Base-by-base conservation (phyloP, 495 filamentous ascomycete species). In the Hypoxylon rickii region DNA sequence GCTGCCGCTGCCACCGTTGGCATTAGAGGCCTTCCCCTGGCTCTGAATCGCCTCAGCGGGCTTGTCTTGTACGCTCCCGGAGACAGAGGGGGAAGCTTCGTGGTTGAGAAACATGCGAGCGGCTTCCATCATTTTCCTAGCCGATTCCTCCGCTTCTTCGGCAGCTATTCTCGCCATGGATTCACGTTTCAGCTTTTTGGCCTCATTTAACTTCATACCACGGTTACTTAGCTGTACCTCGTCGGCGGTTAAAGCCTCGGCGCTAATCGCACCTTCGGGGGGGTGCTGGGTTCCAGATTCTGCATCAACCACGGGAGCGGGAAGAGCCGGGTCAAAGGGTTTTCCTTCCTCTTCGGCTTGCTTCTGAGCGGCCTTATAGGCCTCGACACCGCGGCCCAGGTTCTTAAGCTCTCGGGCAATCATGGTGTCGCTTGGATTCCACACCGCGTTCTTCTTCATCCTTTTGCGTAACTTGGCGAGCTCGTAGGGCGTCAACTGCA, bases 391-490 rank as follows among this genome's bases (percentile, higher is more conserved):
- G 32, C 94, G 87, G 11, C 87, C 87, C 15, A 89, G 77, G 7
- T 80, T 76, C 37, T 86, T 86, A 7, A 98, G 80, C 68, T 97
- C 92, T 10, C 92, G 83, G 17, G 90, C 83, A 37, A 97, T 93
- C 94, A 98, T 98, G 0, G 95, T 96, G 55, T 95, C 90, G 61
- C 90, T 96, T 0, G 94, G 94, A 31, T 86, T 86, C 94, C 94
- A 98, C 5, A 92, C 85, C 0, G 93, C 89, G 62, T 98, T 98
- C 81, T 98, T 98, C 76, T 98, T 98, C 94, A 98, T 98, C 44
- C 90, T 83, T 73, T 97, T 97, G 39, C 94, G 81, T 11, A 98
- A 77, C 43, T 85, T 86, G 2, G 90, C 92, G 74, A 98, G 90
- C 62, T 98, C 94, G 72, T 86, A 97, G 19, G 87, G 83, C 0